A percentile compares a stretch with the other conserved stretches of the same genome.
phyloP scores from a whole-genome alignment of 2,329 filamentous ascomycete genomes.

The Claviceps maximensis region DNA sequence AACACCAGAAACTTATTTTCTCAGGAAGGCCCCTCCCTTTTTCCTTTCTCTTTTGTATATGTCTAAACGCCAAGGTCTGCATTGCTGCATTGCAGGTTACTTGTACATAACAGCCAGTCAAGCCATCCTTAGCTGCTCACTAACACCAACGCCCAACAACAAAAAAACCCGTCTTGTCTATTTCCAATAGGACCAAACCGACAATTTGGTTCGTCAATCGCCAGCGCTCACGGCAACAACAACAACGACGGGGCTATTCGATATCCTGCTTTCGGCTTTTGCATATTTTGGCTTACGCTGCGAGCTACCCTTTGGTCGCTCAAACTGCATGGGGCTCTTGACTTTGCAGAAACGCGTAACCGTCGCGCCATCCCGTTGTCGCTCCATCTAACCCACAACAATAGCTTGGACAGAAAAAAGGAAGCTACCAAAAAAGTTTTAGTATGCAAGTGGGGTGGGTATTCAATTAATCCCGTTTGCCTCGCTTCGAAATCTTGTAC shows the following conservation, averaged over 20 bases:
- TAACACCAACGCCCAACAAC: not conserved
- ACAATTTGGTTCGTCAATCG: no score
- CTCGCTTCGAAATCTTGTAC: not conserved
- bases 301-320: not conserved
- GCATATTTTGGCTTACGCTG: not conserved
- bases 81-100: not conserved
- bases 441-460: not conserved
- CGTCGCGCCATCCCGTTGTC: not conserved
- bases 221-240: no score
- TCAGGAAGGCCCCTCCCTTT: not conserved
- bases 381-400: not conserved
- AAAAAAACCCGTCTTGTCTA: not conserved
- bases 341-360: not conserved
- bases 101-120: not conserved
- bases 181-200: no score
- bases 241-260: no score
- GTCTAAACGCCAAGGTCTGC: not conserved
- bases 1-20: not conserved
- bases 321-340: not conserved
- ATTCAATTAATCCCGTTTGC: not conserved
- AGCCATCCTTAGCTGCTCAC: not conserved
- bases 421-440: not conserved
- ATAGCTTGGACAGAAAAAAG: no score
- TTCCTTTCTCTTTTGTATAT: not conserved
- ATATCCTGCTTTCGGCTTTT: not conserved